Conservation (phyloP, 164 flowering plant species). For the Taxillus chinensis region DNA sequence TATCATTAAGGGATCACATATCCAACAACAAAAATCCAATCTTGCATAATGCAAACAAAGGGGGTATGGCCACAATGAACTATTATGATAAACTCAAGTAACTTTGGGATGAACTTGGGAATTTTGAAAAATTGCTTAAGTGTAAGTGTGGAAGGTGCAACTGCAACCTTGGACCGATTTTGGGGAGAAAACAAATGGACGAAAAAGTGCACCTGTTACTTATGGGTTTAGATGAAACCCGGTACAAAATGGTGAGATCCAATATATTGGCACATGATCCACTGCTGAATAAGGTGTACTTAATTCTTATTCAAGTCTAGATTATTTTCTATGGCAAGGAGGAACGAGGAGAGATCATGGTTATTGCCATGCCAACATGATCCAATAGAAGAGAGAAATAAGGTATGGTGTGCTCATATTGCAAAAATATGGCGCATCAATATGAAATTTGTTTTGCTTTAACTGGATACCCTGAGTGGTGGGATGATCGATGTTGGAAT, state of each 20-base stretch:
- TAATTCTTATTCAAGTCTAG: neutral
- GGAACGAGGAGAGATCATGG: neutral
- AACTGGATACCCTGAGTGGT: neutral
- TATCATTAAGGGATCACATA: too few species aligned
- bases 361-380: neutral
- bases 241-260: neutral
- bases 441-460: neutral
- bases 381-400: neutral
- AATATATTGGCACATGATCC: neutral
- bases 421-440: neutral
- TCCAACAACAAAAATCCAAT: neutral
- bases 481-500: neutral
- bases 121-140: neutral
- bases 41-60: neutral
- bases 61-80: neutral
- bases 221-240: neutral
- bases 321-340: neutral
- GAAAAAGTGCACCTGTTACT: neutral
- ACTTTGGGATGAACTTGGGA: neutral
- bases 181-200: neutral
- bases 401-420: neutral
- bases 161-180: neutral
- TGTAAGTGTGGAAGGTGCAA: neutral
- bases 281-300: neutral
- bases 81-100: neutral